Conservation (phyloP, 2,329 filamentous ascomycete genomes). For the Ophiostoma perfectum region DNA sequence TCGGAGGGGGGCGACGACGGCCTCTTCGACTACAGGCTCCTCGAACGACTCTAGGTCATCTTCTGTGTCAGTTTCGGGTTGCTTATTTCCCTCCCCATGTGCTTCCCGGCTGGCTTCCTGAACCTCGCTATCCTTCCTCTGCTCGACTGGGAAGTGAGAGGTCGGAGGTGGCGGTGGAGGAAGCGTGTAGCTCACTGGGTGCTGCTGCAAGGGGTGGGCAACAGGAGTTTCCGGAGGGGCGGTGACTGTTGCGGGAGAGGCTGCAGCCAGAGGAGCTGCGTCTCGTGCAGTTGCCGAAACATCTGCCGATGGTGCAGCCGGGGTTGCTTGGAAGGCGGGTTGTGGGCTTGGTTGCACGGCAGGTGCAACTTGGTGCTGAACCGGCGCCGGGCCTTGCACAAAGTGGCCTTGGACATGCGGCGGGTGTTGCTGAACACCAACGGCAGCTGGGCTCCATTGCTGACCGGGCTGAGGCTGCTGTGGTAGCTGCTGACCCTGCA, state of each 20-base stretch:
- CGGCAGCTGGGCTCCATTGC: background rate
- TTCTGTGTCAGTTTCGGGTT: background rate
- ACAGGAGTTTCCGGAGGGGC: background rate
- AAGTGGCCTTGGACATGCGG: background rate
- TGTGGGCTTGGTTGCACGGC: background rate
- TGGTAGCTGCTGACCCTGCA: slow-evolving; percentile 9
- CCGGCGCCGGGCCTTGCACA: background rate
- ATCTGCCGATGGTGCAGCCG: background rate
- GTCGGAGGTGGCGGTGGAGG: slow-evolving; percentile 28
- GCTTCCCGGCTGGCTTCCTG: background rate
- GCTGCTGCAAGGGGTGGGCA: slow-evolving; percentile 14
- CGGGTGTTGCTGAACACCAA: background rate
- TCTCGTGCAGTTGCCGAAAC: background rate
- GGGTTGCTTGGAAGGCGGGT: background rate
- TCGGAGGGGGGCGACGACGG: slow-evolving; percentile 9
- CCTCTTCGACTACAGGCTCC: slow-evolving; percentile 4
- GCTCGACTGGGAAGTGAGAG: slow-evolving; percentile 27
- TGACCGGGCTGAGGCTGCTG: slow-evolving; percentile 8
- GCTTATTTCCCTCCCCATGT: background rate
- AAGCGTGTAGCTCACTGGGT: slow-evolving; percentile 13
- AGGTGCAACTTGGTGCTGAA: background rate
- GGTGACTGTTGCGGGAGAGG: background rate
- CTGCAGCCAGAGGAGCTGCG: background rate
- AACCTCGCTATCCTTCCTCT: background rate
- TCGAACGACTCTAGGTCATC: background rate